phyloP scores from a whole-genome alignment of 352 stramenopile genomes.

The Thalassiosira mediterranea region DNA sequence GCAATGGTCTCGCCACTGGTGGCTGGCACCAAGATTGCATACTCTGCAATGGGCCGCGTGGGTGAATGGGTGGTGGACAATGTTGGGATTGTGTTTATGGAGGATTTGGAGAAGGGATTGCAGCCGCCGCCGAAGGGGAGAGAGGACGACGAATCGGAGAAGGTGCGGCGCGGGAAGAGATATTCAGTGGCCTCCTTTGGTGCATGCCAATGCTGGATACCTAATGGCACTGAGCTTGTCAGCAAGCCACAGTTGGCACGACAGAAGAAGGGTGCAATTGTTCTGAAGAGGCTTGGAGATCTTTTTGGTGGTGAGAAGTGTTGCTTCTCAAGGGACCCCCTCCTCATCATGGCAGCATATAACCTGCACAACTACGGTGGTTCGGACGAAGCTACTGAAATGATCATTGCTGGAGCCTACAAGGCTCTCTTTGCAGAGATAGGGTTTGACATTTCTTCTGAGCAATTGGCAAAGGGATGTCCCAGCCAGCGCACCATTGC shows the following conservation, averaged over 20 bases:
- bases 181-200: not conserved
- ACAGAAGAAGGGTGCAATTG: not conserved
- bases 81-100: not conserved
- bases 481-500: not conserved
- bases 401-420: not conserved
- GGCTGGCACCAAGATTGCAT: no score
- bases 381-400: conserved; percentile 3
- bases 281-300: not conserved
- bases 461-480: not conserved
- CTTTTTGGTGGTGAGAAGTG: not conserved
- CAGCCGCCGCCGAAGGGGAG: not conserved
- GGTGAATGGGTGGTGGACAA: not conserved
- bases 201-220: not conserved
- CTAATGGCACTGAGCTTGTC: not conserved
- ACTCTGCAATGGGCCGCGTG: no score
- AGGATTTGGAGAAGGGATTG: not conserved
- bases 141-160: not conserved
- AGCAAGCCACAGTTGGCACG: not conserved
- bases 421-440: not conserved
- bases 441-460: not conserved
- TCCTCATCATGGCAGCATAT: conserved; percentile 5
- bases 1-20: no score
- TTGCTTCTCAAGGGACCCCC: not conserved
- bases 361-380: conserved; percentile 9
- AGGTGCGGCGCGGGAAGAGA: not conserved